Percentiles rank a stretch among this genome's conserved stretches.
phyloP scores from a whole-genome alignment of 2,329 filamentous ascomycete genomes.

The Aspergillus hortae region DNA sequence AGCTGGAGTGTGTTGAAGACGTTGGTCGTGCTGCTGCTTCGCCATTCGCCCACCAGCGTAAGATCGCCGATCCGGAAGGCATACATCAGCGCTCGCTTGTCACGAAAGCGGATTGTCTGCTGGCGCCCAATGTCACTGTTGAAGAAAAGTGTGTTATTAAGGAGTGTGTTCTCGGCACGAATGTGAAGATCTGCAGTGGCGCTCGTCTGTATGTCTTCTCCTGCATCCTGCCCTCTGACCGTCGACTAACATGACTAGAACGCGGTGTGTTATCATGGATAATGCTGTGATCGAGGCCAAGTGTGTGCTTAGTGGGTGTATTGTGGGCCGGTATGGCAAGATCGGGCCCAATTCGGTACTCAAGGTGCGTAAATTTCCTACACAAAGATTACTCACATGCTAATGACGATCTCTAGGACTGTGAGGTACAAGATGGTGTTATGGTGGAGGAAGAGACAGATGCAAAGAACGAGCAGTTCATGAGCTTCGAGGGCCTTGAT shows the following conservation, averaged over 20 bases:
- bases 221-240: not conserved
- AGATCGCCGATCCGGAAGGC: slow-evolving; percentile 78
- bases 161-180: slow-evolving; percentile 81
- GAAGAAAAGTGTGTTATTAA: slow-evolving; percentile 91
- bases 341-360: slow-evolving; percentile 79
- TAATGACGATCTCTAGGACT: slow-evolving; percentile 49
- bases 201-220: slow-evolving; percentile 58
- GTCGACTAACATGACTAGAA: slow-evolving; percentile 23
- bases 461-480: slow-evolving; percentile 61
- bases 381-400: not conserved
- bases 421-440: slow-evolving; percentile 84
- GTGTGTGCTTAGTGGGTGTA: slow-evolving; percentile 81
- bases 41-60: slow-evolving; percentile 72
- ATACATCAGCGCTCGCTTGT: slow-evolving; percentile 79
- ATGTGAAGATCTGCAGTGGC: slow-evolving; percentile 81
- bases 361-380: slow-evolving; percentile 38
- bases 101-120: slow-evolving; percentile 73
- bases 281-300: slow-evolving; percentile 80
- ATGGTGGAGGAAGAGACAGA: slow-evolving; percentile 75
- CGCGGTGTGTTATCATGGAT: slow-evolving; percentile 90
- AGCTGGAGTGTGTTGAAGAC: slow-evolving; percentile 66
- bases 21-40: slow-evolving; percentile 57
- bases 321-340: slow-evolving; percentile 74
- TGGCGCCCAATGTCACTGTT: slow-evolving; percentile 84
- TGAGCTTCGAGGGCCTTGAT: slow-evolving; percentile 49